Percentiles rank a stretch among this genome's conserved stretches.
Evolutionary conservation across 495 filamentous ascomycete species (phyloP).

Genomic region (Aspergillus asperescens): DNA sequence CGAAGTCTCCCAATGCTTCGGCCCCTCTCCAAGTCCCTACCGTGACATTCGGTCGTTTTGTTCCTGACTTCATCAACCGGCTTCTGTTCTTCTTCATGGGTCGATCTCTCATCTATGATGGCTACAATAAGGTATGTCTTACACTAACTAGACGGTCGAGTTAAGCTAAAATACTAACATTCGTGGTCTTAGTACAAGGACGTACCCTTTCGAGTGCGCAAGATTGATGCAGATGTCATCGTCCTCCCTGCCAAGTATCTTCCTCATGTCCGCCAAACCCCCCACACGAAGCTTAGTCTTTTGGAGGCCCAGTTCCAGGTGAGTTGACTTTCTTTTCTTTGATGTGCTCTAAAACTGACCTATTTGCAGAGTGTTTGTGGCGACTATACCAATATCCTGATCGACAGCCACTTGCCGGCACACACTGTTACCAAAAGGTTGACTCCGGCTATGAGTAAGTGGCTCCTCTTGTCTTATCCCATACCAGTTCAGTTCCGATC

Average conservation of each 20-base stretch:
- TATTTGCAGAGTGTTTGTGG: conserved; percentile 26
- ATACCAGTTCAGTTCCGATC: background rate
- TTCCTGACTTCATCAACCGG: conserved; percentile 29
- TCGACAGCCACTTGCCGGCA: conserved; percentile 23
- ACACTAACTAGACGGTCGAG: background rate
- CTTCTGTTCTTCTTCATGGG: conserved; percentile 24
- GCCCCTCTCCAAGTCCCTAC: conserved; percentile 20
- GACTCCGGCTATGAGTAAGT: conserved; percentile 25
- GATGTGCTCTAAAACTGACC: background rate
- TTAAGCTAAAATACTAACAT: background rate
- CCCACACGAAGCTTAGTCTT: conserved; percentile 21
- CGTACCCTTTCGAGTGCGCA: conserved; percentile 28
- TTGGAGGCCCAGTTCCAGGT: conserved; percentile 30
- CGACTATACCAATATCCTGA: conserved; percentile 28
- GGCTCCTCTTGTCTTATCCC: background rate
- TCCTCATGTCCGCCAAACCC: conserved; percentile 22
- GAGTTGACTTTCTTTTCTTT: background rate
- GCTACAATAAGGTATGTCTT: conserved; percentile 25
- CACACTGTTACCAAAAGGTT: conserved; percentile 24
- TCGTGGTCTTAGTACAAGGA: conserved; percentile 23
- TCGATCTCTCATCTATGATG: conserved; percentile 20
- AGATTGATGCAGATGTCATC: conserved; percentile 31
- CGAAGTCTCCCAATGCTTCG: background rate
- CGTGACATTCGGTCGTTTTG: conserved; percentile 18
- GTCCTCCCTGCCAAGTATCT: conserved; percentile 30